Conservation (phyloP, 2,329 filamentous ascomycete species). For the Mycosphaerelloides madeirae region DNA sequence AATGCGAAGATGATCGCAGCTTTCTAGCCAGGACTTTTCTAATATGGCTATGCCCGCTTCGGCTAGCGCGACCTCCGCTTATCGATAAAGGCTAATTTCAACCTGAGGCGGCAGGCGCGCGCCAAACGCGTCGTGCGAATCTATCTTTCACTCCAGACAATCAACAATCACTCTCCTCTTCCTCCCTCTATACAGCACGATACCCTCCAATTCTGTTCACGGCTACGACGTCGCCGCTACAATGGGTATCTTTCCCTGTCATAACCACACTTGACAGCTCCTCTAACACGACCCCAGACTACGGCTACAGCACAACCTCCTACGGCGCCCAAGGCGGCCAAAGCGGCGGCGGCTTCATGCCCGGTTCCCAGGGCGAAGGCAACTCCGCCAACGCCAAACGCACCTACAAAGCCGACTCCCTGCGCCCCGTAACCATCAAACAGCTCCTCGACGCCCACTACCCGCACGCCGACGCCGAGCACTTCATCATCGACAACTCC, state of each 20-base stretch:
- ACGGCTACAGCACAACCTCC: conserved; percentile 52
- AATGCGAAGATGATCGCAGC: not conserved
- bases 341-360: conserved; percentile 58
- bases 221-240: not conserved
- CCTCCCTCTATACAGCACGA: no score
- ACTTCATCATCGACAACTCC: conserved; percentile 74
- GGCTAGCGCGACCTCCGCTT: not conserved
- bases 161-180: no score
- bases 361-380: conserved; percentile 41
- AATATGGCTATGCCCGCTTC: no score
- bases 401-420: conserved; percentile 71
- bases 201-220: no score
- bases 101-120: not conserved
- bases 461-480: conserved; percentile 64
- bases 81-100: not conserved
- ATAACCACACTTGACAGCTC: not conserved
- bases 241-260: conserved; percentile 11
- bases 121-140: not conserved
- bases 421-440: conserved; percentile 92
- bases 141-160: no score
- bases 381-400: conserved; percentile 39
- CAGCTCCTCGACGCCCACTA: conserved; percentile 81
- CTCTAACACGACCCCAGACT: conserved; percentile 20
- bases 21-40: not conserved
- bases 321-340: conserved; percentile 53